Conservation (phyloP, 306 rosid species). For the Urtica urens region DNA sequence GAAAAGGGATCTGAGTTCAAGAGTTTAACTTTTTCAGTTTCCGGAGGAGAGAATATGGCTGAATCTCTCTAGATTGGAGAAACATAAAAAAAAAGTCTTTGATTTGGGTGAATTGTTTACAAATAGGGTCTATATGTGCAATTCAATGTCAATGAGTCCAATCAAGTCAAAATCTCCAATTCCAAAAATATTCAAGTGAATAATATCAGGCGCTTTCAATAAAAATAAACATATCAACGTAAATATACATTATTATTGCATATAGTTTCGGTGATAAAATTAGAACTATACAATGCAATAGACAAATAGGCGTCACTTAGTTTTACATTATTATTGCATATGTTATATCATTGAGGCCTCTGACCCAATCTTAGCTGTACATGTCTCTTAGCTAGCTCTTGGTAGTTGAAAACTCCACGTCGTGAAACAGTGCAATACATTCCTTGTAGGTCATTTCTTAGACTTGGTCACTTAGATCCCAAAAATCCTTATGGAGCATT, state of each 20-base stretch:
- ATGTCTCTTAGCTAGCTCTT: constrained; percentile 11
- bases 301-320: not conserved
- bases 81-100: not conserved
- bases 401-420: constrained; percentile 20
- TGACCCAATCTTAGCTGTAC: constrained; percentile 15
- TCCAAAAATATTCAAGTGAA: not conserved
- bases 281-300: not conserved
- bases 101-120: constrained; percentile 6
- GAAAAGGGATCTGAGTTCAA: constrained; percentile 17
- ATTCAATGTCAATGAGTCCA: constrained; percentile 5
- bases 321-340: not conserved
- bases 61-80: constrained; percentile 29
- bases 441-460: no score
- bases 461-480: no score
- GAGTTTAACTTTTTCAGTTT: constrained; percentile 16
- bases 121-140: not conserved
- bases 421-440: constrained; percentile 3
- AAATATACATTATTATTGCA: not conserved
- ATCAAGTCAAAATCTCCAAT: not conserved
- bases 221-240: not conserved
- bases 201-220: not conserved
- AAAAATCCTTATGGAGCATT: no score
- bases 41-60: constrained; percentile 16
- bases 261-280: not conserved
- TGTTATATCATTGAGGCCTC: not conserved